phyloP scores from a whole-genome alignment of 176 grass and related monocot species.

The Cymbopogon citratus region DNA sequence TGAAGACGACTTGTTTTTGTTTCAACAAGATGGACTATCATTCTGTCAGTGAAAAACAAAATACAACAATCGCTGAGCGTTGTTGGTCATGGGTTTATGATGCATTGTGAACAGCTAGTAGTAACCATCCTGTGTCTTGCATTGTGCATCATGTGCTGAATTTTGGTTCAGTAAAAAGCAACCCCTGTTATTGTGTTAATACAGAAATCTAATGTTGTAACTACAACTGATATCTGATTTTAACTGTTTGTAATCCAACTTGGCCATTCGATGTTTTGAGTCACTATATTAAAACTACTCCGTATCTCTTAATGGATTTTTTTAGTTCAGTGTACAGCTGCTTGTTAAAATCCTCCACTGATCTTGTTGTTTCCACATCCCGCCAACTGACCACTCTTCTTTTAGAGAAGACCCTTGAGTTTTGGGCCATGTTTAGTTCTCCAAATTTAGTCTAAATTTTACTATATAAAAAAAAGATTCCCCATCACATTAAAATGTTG shows the following conservation, averaged over 20 bases:
- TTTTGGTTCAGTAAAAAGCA: background rate
- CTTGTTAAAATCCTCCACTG: no score
- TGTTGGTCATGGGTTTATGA: background rate
- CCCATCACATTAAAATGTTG: no score
- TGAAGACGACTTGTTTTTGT: background rate
- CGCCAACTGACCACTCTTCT: no score
- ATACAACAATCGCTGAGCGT: background rate
- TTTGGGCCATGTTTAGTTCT: no score
- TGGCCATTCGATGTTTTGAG: background rate
- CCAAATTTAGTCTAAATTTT: no score
- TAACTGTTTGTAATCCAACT: background rate
- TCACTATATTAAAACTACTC: no score
- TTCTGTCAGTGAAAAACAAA: background rate
- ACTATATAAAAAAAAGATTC: no score
- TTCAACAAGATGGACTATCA: background rate
- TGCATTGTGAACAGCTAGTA: background rate
- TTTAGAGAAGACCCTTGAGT: no score
- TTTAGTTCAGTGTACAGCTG: no score
- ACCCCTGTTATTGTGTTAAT: background rate
- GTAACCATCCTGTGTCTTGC: background rate
- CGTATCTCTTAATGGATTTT: no score
- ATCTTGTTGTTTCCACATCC: no score
- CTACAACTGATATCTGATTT: background rate
- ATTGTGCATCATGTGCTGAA: background rate
- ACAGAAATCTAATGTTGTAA: background rate